Evolutionary conservation across 1,139 yeast species (phyloP).

Genomic region (Yamadazyma taylorii): DNA sequence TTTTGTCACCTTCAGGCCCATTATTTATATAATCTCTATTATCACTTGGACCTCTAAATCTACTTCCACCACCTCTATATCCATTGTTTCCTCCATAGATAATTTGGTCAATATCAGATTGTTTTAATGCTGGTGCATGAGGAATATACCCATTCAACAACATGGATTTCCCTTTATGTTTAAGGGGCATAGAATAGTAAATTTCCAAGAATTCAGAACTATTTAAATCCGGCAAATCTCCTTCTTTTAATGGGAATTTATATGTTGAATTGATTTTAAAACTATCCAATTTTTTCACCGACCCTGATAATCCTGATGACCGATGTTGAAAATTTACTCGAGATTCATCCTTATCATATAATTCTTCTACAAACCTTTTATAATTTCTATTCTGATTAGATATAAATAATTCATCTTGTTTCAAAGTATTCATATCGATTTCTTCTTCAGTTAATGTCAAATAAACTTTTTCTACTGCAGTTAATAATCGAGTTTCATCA

Average conservation of each 20-base stretch:
- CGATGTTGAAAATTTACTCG: slow-evolving; percentile 44
- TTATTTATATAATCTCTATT: slow-evolving; percentile 40
- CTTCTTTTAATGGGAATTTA: slow-evolving; percentile 61
- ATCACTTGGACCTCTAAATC: slow-evolving; percentile 35
- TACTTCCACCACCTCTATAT: slow-evolving; percentile 23
- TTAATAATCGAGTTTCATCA: slow-evolving; percentile 72
- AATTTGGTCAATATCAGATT: slow-evolving; percentile 69
- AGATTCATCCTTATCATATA: slow-evolving; percentile 33
- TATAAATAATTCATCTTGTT: slow-evolving; percentile 59
- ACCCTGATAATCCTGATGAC: slow-evolving; percentile 68
- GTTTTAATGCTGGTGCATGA: slow-evolving; percentile 58
- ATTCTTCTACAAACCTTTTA: slow-evolving; percentile 30
- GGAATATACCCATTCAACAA: slow-evolving; percentile 76
- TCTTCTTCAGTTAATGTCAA: slow-evolving; percentile 67
- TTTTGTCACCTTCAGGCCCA: slow-evolving; percentile 43
- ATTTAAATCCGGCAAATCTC: slow-evolving; percentile 57
- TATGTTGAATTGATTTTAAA: slow-evolving; percentile 51
- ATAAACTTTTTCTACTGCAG: slow-evolving; percentile 67
- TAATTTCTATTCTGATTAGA: slow-evolving; percentile 57
- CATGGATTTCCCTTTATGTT: slow-evolving; percentile 71
- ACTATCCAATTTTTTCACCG: slow-evolving; percentile 41
- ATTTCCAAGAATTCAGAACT: slow-evolving; percentile 56
- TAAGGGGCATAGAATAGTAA: slow-evolving; percentile 57
- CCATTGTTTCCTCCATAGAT: slow-evolving; percentile 36
- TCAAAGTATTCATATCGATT: slow-evolving; percentile 63